Base-by-base conservation (phyloP, 2,329 filamentous ascomycete species). In the Cladosporium sp. region DNA sequence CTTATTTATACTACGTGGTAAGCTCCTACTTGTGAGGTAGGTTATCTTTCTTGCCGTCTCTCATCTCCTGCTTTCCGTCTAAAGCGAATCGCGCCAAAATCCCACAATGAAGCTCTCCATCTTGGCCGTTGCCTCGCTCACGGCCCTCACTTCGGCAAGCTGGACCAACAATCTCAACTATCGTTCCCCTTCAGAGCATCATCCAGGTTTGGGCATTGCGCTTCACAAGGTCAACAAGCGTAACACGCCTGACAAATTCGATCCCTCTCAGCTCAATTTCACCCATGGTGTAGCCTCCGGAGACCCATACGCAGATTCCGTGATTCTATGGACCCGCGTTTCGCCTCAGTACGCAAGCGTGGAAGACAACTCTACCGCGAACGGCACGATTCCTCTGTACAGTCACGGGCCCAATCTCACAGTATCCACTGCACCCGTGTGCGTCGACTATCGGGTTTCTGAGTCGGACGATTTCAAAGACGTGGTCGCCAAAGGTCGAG, bases 391-490 rank as follows among this genome's bases (percentile, higher is more conserved):
- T 0, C 73, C 74, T 6, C 58, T 80, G 11, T 80, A 75, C 62
- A 73, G 74, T 53, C 76, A 82, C 72, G 57, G 72, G 70, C 47
- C 79, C 67, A 75, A 80, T 67, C 30, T 79, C 54, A 43, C 67
- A 7, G 69, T 75, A 3, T 81, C 77, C 13, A 79, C 74, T 51
- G 72, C 80, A 6, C 83, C 85, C 0, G 74, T 88, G 27, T 89
- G 85, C 58, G 76, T 88, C 0, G 74, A 83, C 30, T 89, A 81
- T 73, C 78, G 76, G 51, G 77, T 88, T 15, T 73, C 74, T 12
- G 67, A 69, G 16, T 74, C 77, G 56, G 62, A 73, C 43, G 65
- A 69, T n/a, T 70, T 78, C 27, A 66, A 67, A 9, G 60, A 70
- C 2, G 68, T 79, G 7, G 78, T 79, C 2, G 72, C 77, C 43